Evolutionary conservation across 805 yeast genomes (phyloP), one percentile per base, ranked within the genome.

Genomic region (Sugiyamaella qingdaonensis): DNA sequence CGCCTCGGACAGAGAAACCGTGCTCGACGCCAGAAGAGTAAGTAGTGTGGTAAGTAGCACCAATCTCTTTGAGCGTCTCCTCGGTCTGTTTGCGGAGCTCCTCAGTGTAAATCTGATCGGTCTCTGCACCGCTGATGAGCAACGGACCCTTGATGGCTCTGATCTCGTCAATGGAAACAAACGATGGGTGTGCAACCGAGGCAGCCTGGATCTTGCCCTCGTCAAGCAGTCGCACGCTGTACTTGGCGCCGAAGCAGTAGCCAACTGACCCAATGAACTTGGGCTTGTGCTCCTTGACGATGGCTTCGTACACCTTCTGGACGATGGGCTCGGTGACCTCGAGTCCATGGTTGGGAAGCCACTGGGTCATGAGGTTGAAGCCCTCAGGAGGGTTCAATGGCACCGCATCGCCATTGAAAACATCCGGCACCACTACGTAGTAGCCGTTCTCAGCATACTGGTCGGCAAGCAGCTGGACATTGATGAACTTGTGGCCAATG

Each of bases 181-280:
- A 77, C 2, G 95, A 85, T 4, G 97, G 97, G 69, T 91, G 97
- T 8, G 94, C 94, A 57, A 80, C 69, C 13, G 92, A 95, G 62
- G 79, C 88, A 14, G 76, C 86, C 9, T 58, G 46, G 34, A 79
- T 76, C 37, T 51, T 53, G 39, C 54, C 59, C 49, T 68, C 75
- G 5, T 75, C 66, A 31, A 80, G 67, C 53, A 82, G 78, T 55
- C 77, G 81, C 53, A 86, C 61, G 33, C 79, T 81, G 60, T 73
- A 82, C 68, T 83, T 86, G 39, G 88, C 96, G 66, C 97, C 97
- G 58, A 75, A 89, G 71, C 97, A 89, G 73, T 88, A 82, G 21
- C 97, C 96, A 54, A 85, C 70, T 18, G 80, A 79, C 42, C 78
- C 82, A 19, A 85, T 55, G 58, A 74, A 80, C 49, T 72, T 66